Base-by-base conservation (phyloP, 768 basidiomycete species). In the Flagelloscypha sp. region DNA sequence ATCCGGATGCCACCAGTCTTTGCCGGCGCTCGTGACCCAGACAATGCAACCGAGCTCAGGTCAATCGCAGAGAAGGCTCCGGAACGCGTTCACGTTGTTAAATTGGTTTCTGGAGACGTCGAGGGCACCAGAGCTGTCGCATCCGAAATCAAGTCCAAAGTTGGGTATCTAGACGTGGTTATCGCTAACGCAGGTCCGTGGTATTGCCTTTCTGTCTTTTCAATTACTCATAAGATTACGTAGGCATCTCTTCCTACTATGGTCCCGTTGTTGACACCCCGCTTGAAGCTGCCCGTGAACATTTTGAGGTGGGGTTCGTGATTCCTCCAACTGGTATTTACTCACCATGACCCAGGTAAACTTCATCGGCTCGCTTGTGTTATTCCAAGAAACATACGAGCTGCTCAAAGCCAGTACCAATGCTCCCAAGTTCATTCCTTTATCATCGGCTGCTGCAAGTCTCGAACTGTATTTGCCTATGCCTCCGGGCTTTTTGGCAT, bases 361-460 rank as follows among this genome's bases (percentile, higher is more conserved):
- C 38, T 29, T 27, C 13, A 24, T 40, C 24, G 38, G 38, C 23
- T 3, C 20, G 13, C 16, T 40, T 20, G 38, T 40, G 7, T 23
- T 35, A 1, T 40, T 40, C 33, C 38, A 40, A 22, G 32, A 29
- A 13, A 17, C 15, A 7, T 30, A 38, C 18, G 18, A 16, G 3
- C 38, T 39, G 7, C 38, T 39, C 24, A 28, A 30, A 20, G 38
- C 38, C 21, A 27, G 17, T 2, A 35, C 23, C 33, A 35, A 35
- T 11, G 13, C 23, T 21, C 33, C 33, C 8, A 11, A 35, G 18
- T 35, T 35, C 11, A 24, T 35, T 7, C 33, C 23, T 22, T 15
- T 35, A 7, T 19, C 6, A 12, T 23, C 6, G 12, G 40, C 12
- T 5, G 34, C 16, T 3, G 30, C 10, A n/a, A n/a, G n/a, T n/a